Evolutionary conservation across 768 basidiomycete genomes (phyloP), one percentile per base, ranked within the genome.

Genomic region (Boletus subcaerulescens): DNA sequence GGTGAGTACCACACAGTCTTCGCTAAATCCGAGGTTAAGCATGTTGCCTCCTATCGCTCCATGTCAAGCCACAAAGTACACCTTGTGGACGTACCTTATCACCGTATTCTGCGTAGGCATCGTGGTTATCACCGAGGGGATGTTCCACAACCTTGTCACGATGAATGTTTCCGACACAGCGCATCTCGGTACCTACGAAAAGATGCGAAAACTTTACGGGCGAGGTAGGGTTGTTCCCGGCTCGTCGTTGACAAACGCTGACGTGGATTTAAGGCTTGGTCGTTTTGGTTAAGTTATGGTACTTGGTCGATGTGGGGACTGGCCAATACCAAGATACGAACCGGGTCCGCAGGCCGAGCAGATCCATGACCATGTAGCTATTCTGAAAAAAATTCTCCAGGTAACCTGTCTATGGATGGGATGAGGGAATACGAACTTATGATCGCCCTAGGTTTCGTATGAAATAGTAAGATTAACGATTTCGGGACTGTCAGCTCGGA

Each of bases 141-240:
- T 65, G 29, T 66, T 67, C 53, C 56, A 68, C n/a, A 58, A 22
- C 32, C 46, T 67, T 14, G 47, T 67, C 48, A 24, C 40, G 3
- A 46, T 53, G 13, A 36, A 52, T 12, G 31, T 36, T 14, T 48
- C 48, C 20, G 52, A 66, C 40, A 29, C 50, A 2, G 48, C 50
- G 1, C 41, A 65, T 40, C 61, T 66, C 0, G 65, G 65, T 43
- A 45, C 44, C 15, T 67, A 67, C 33, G 59, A 55, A 45, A 26
- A 22, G 3, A 26, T 42, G 1, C 56, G 65, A 44, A 59, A 31
- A 22, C 3, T 14, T 0, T 65, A 65, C 26, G 65, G 59, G 33
- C 53, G 40, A 54, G 45, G 66, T 68, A 32, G 11, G 29, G 24
- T 22, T 12, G 2, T 7, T 33, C 20, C 4, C 3, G 15, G 13